Conservation (phyloP, 2,329 filamentous ascomycete genomes). For the Aspergillus costaricaensis region DNA sequence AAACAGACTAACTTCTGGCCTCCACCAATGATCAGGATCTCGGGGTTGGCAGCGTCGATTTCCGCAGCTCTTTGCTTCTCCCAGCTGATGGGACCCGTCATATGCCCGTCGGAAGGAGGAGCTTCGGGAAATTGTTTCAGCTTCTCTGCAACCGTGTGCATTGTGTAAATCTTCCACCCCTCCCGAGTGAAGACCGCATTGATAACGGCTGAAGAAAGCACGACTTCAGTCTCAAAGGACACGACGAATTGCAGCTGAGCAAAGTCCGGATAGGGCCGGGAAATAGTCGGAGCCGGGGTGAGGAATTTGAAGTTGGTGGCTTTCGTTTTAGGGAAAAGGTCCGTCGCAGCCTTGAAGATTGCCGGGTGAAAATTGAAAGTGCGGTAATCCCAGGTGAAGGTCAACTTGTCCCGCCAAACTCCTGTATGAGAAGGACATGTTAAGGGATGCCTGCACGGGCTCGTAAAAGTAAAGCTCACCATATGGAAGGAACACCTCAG, state of each 20-base stretch:
- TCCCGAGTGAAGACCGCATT: constrained; percentile 36
- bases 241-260: constrained; percentile 34
- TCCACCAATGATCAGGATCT: constrained; percentile 29
- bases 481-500: constrained; percentile 30
- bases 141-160: constrained; percentile 38
- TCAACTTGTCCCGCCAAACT: constrained; percentile 41
- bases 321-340: constrained; percentile 34
- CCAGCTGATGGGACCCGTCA: constrained; percentile 37
- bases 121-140: constrained; percentile 36
- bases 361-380: constrained; percentile 37
- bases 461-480: constrained; percentile 15
- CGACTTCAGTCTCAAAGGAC: constrained; percentile 35
- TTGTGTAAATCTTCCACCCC: constrained; percentile 39
- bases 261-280: constrained; percentile 32
- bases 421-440: constrained; percentile 19
- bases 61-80: constrained; percentile 31
- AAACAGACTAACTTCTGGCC: constrained; percentile 21
- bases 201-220: constrained; percentile 30
- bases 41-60: constrained; percentile 27
- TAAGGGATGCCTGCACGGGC: neutral
- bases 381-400: constrained; percentile 41
- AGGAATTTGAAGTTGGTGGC: constrained; percentile 31
- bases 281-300: constrained; percentile 23
- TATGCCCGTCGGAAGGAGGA: constrained; percentile 34
- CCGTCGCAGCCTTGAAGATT: constrained; percentile 36